Evolutionary conservation across 163 green algal genomes (phyloP).

Genomic region (Chlamydomonas reinhardtii): DNA sequence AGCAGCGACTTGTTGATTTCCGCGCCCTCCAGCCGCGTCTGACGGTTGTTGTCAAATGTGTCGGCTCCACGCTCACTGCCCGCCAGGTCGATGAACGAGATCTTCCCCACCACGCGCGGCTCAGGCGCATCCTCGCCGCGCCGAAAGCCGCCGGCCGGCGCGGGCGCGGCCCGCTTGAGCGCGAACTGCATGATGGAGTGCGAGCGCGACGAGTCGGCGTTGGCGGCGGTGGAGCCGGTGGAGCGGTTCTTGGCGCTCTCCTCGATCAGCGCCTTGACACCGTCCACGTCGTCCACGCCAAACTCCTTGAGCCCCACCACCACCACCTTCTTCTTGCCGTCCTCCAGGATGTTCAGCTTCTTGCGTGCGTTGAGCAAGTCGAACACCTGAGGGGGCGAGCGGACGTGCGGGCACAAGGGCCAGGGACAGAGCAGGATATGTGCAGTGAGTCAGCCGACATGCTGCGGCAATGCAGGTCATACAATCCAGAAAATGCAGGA

Average conservation of each 20-base stretch:
- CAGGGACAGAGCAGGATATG: too few species aligned
- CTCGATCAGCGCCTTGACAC: slow-evolving; percentile 86
- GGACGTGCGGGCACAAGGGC: too few species aligned
- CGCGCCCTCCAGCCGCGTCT: slow-evolving; percentile 97
- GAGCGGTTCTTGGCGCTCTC: slow-evolving; percentile 80
- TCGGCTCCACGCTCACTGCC: slow-evolving; percentile 97
- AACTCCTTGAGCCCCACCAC: slow-evolving; percentile 86
- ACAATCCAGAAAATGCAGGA: too few species aligned
- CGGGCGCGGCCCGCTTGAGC: slow-evolving; percentile 42
- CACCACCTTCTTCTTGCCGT: slow-evolving; percentile 86
- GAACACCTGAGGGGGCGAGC: slow-evolving; percentile 64
- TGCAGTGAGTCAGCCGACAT: too few species aligned
- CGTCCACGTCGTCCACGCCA: slow-evolving; percentile 67
- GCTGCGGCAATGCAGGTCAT: too few species aligned
- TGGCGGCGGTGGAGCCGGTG: slow-evolving; percentile 95
- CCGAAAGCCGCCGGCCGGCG: background rate
- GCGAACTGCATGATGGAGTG: slow-evolving; percentile 93
- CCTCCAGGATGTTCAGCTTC: slow-evolving; percentile 94
- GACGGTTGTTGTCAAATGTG: slow-evolving; percentile 86
- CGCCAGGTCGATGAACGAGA: slow-evolving; percentile 99
- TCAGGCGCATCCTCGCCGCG: slow-evolving; percentile 34
- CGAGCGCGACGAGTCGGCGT: slow-evolving; percentile 95
- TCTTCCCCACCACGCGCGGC: slow-evolving; percentile 81
- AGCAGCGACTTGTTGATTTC: slow-evolving; percentile 99
- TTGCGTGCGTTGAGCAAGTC: slow-evolving; percentile 95